phyloP scores from a whole-genome alignment of 768 basidiomycete genomes.

The Suillus americanus region DNA sequence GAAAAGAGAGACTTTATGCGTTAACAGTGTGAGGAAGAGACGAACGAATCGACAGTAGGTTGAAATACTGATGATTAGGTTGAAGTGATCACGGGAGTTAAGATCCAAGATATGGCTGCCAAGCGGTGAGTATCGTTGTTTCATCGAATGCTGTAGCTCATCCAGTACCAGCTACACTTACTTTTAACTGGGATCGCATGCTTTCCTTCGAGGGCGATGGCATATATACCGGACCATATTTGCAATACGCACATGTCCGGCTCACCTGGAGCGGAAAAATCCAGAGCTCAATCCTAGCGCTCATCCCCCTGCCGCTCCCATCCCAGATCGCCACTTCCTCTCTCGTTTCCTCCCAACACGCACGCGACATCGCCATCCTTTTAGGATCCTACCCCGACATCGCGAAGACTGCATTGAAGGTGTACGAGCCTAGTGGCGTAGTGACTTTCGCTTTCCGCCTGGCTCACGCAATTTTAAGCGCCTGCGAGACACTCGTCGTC shows the following conservation, averaged over 20 bases:
- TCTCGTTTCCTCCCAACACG: slow-evolving; percentile 68
- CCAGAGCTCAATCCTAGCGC: slow-evolving; percentile 58
- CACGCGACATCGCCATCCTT: slow-evolving; percentile 84
- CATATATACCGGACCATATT: slow-evolving; percentile 91
- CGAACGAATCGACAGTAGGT: too few species aligned
- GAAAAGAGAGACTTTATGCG: too few species aligned
- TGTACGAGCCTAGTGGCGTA: slow-evolving; percentile 86
- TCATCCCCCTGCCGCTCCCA: slow-evolving; percentile 65
- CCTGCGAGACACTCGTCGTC: slow-evolving; percentile 90
- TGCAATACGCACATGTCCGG: slow-evolving; percentile 96
- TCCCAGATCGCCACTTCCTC: slow-evolving; percentile 65
- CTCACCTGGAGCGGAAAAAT: slow-evolving; percentile 87
- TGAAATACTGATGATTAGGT: too few species aligned
- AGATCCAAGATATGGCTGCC: slow-evolving; percentile 97
- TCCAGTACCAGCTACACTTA: slow-evolving; percentile 72
- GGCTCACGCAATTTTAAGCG: slow-evolving; percentile 84
- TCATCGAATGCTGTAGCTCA: background rate
- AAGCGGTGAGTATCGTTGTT: slow-evolving; percentile 60
- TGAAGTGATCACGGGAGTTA: slow-evolving; percentile 73
- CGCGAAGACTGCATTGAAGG: slow-evolving; percentile 80
- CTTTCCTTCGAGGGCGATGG: slow-evolving; percentile 95
- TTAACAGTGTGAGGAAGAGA: too few species aligned
- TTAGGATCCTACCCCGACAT: slow-evolving; percentile 91
- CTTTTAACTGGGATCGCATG: slow-evolving; percentile 93
- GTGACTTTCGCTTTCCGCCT: slow-evolving; percentile 93